A percentile compares a stretch with the other conserved stretches of the same genome.
These are phyloP conservation scores for Kuraishia capsulata DNA, from an alignment of 805 yeast genomes.

Conservation along the genomic window DNA sequence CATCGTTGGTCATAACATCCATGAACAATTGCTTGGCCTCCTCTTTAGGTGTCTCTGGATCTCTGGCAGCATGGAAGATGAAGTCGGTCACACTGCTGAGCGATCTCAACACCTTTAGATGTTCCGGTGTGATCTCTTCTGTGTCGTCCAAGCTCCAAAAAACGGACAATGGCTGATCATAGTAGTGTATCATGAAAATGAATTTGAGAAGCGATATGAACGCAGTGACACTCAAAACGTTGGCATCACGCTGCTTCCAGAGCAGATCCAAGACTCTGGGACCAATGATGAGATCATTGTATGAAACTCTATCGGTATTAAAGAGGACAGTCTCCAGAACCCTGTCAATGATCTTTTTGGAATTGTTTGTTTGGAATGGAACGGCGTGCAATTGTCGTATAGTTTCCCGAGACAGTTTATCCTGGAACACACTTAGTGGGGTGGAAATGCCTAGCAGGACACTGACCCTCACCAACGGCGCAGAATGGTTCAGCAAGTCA, in stretches of 20 bases:
- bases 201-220: conserved; percentile 21
- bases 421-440: conserved; percentile 23
- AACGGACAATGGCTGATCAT: conserved; percentile 21
- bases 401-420: conserved; percentile 18
- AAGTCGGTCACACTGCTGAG: background rate
- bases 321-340: conserved; percentile 22
- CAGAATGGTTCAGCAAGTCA: background rate
- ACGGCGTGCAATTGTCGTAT: conserved; percentile 14
- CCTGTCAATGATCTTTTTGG: conserved; percentile 18
- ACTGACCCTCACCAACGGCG: conserved; percentile 7
- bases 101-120: background rate
- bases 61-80: conserved; percentile 1
- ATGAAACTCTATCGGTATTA: conserved; percentile 3
- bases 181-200: conserved; percentile 24
- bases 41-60: conserved; percentile 3
- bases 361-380: conserved; percentile 20
- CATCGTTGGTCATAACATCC: conserved; percentile 1
- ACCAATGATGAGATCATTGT: conserved; percentile 16
- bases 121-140: background rate
- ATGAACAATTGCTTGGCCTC: conserved; percentile 9
- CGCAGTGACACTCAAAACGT: conserved; percentile 15
- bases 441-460: conserved; percentile 24
- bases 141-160: conserved; percentile 22
- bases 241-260: conserved; percentile 9
- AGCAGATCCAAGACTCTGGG: conserved; percentile 20